phyloP scores from a whole-genome alignment of 768 basidiomycete species.

The Mycena venus region DNA sequence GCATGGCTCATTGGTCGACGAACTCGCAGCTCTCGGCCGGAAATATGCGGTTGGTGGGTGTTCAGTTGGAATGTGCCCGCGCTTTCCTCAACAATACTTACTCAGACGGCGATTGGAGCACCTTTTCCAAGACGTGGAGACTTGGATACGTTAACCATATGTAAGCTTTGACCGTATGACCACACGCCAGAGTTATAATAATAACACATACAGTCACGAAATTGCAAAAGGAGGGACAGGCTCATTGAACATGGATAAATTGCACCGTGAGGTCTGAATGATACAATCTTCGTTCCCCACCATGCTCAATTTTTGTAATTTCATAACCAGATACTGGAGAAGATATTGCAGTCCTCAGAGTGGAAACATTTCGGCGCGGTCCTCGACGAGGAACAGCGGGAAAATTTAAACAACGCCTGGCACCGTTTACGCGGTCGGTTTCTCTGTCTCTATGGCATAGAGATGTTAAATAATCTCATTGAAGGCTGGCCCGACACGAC shows the following conservation, averaged over 20 bases:
- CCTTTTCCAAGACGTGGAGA: constrained; percentile 72
- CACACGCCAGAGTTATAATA: background rate
- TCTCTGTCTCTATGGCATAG: background rate
- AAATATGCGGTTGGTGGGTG: constrained; percentile 44
- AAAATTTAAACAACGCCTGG: constrained; percentile 65
- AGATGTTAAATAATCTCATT: background rate
- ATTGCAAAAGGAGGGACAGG: constrained; percentile 62
- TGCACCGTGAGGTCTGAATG: constrained; percentile 67
- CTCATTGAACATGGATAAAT: constrained; percentile 63
- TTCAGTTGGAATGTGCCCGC: background rate
- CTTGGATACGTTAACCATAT: constrained; percentile 60
- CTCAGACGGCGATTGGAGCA: constrained; percentile 53
- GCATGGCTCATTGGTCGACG: constrained; percentile 48
- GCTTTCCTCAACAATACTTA: background rate
- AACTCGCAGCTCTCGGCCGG: constrained; percentile 44
- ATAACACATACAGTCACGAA: constrained; percentile 44
- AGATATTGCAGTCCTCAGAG: constrained; percentile 61
- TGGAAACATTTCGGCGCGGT: constrained; percentile 63
- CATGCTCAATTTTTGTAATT: background rate
- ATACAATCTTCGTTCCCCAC: background rate
- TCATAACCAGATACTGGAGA: constrained; percentile 63
- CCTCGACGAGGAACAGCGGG: constrained; percentile 61
- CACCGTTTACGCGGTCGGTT: constrained; percentile 67
- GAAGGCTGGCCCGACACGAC: constrained; percentile 72
- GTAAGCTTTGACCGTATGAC: constrained; percentile 48